A percentile compares a stretch with the other conserved stretches of the same genome.
These are phyloP conservation scores for Wickerhamomyces ciferrii DNA, from an alignment of 805 yeast species.

Conservation along the genomic window DNA sequence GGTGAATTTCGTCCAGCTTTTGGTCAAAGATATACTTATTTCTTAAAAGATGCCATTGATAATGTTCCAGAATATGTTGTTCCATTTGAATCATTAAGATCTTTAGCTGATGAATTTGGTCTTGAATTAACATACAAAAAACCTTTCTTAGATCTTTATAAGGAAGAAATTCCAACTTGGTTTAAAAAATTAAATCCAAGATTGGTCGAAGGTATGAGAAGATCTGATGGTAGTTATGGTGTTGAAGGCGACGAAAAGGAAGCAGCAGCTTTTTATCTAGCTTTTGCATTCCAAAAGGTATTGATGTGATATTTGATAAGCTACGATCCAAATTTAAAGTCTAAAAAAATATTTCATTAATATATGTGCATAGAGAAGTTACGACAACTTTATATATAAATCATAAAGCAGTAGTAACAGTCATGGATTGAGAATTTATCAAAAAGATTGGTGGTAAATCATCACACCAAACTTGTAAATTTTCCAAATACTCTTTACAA, in stretches of 20 bases:
- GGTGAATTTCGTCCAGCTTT: conserved; percentile 70
- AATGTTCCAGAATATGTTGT: conserved; percentile 96
- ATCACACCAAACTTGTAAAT: conserved; percentile 74
- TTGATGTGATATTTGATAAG: background rate
- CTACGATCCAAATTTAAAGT: background rate
- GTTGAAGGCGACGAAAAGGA: conserved; percentile 88
- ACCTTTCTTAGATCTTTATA: conserved; percentile 79
- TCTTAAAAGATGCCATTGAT: conserved; percentile 87
- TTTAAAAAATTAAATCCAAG: conserved; percentile 52
- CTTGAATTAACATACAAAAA: conserved; percentile 65
- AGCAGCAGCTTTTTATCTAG: conserved; percentile 78
- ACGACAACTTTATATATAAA: background rate
- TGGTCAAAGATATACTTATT: conserved; percentile 82
- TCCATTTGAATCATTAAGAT: conserved; percentile 83
- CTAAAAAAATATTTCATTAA: background rate
- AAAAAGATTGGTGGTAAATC: conserved; percentile 79
- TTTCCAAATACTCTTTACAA: conserved; percentile 69
- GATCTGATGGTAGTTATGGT: conserved; percentile 78
- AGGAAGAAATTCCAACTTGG: conserved; percentile 69
- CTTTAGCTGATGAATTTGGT: conserved; percentile 79
- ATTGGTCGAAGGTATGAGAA: conserved; percentile 61
- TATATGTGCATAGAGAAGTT: no score
- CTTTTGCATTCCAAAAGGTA: conserved; percentile 74
- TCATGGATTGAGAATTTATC: conserved; percentile 88
- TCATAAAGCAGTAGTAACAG: conserved; percentile 89